Evolutionary conservation across 2,329 filamentous ascomycete genomes (phyloP), one percentile per base, ranked within the genome.

Genomic region (Penicillium sp.): DNA sequence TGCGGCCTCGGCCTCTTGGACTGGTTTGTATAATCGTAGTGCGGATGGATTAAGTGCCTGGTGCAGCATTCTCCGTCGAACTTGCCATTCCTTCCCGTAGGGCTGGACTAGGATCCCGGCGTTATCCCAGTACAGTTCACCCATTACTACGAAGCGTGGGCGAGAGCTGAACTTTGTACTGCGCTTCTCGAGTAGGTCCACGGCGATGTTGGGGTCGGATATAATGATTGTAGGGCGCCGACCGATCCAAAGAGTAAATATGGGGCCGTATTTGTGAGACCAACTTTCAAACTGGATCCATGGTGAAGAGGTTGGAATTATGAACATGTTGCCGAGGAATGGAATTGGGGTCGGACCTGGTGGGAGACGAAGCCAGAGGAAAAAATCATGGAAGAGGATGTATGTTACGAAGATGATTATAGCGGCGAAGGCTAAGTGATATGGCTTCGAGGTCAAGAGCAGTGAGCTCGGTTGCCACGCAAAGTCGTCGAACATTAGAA

Each of bases 1-100:
- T 4, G 71, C 71, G 10, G 79, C 77, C 61, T 83, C 81, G 4
- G 80, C 79, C 33, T 79, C 76, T 64, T 83, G 81, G 3, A 79
- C 73, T 1, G 78, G 77, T 61, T 79, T 80, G 65, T 82, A 83
- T 19, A 77, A 63, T n/a, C 73, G 65, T 44, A 82, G 63, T 1
- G 79, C 77, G 31, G 74, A 76, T 7, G 80, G 78, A n/a, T 78
- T 81, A 22, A 82, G 70, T 3, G 79, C 78, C 51, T 79, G 75
- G 59, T 80, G 77, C 19, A 79, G 65, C 27, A 80, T 69, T 49
- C 73, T 77, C 21, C 80, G 70, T 27, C 79, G 68, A 7, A 76
- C 63, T 48, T 73, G 76, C 78, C 79, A 82, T 37, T 74, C 73
- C 55, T 81, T 81, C 29, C 80, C 79, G 65, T 82, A 80, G 0